Evolutionary conservation across 768 basidiomycete genomes (phyloP), one percentile per base, ranked within the genome.

Genomic region (Boletus subparvulus): DNA sequence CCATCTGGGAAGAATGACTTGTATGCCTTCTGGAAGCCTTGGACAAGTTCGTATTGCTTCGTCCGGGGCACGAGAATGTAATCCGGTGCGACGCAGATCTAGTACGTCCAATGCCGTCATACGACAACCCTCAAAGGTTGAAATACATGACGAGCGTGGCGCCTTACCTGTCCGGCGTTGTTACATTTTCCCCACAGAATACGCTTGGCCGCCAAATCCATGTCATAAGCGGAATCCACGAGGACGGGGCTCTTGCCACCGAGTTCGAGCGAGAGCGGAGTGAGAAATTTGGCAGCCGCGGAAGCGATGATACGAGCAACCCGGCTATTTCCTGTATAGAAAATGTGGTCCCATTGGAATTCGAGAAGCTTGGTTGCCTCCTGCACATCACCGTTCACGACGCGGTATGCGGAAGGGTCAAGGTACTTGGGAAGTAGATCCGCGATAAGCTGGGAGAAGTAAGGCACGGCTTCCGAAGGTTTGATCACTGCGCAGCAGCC

Each of bases 401-500:
- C 74, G 4, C 70, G 72, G 59, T 80, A 86, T 1, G 82, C 79
- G 3, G 75, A 68, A 0, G 73, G 19, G 60, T 84, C 82, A 30
- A 84, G 76, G 60, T 84, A 83, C 61, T 81, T 78, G 3, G 84
- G 81, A 26, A 88, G 45, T 24, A 88, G 74, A 14, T 77, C 73
- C 0, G 81, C 77, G 3, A 91, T 59, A 4, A 88, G 76, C 4
- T 71, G 62, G 0, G 83, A 77, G 54, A 74, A 76, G 41, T 77
- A 69, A 0, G 86, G 81, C 0, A 76, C 68, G 13, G 43, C 47
- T 64, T 92, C 90, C 9, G 88, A 89, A 0, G 81, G 79, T 65
- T 92, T 91, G 63, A 90, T 45, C 10, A 84, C 77, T 0, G 78
- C 80, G n/a, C 83, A 78, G 62, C 86, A 88, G 0, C 90, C 90